Base-by-base conservation (phyloP, 2,329 filamentous ascomycete genomes). In the Pezizomycotina sp. region DNA sequence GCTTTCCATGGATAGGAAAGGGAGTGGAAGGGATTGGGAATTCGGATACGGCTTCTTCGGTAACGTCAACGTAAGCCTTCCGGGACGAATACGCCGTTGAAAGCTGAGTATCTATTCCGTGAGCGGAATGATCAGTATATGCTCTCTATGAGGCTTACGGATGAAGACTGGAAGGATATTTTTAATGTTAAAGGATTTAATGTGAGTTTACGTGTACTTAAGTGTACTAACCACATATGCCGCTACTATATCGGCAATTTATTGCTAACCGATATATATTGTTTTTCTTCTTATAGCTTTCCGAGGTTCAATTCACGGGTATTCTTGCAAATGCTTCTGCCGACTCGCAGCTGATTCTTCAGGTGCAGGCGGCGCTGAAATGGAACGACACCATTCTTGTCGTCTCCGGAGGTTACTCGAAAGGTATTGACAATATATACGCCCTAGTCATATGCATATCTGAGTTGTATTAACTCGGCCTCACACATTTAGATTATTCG, bases 41-140 rank as follows among this genome's bases (percentile, higher is more conserved):
- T 32, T 32, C 12, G 30, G 18, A n/a, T 32, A 32, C 20, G 30
- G 30, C 22, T 32, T 32, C 25, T 32, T 32, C 19, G 30, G 30
- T 16, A 22, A 32, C 18, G 30, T 32, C 15, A 32, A 32, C 20
- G 25, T 32, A 8, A 32, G 4, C 3, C 19, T 32, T 24, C 16
- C 30, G 12, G 30, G 4, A 23, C 30, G 30, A 12, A 23, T 32
- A 9, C 25, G 15, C 30, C 30, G 19, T 24, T 32, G 15, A 19
- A 32, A 32, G 22, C 19, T 13, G 4, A 13, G 19, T 32, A 32
- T 22, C 30, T 13, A 23, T 22, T 32, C 25, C 30, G 30, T 23
- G 25, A 32, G 12, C 3, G 22, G 4, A 23, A 19, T 4, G 19
- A 32, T 13, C 22, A 3, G 14, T 32, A 32, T 22, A 13, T 24